Conservation (phyloP, 164 flowering plant genomes). For the Vitis vinifera region DNA sequence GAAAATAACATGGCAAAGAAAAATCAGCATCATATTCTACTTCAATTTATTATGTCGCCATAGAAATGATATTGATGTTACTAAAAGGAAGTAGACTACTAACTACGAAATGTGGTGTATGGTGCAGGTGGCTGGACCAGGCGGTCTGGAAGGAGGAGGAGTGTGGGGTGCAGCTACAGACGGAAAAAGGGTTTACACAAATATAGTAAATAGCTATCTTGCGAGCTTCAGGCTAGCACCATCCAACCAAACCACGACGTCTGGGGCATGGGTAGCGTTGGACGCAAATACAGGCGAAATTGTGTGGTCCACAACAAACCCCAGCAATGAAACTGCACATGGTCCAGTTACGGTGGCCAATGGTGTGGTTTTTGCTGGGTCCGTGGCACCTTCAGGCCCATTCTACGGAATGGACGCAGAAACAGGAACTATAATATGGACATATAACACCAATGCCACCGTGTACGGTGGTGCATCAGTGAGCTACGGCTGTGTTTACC, state of each 20-base stretch:
- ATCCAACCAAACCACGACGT: constrained; percentile 31
- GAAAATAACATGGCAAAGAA: too few relatives aligned
- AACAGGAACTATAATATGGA: constrained; percentile 46
- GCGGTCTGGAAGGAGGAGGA: constrained; percentile 47
- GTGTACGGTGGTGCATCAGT: constrained; percentile 51
- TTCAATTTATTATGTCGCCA: too few relatives aligned
- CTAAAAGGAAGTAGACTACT: too few relatives aligned
- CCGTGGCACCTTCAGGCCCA: constrained; percentile 35
- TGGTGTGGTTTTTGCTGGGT: constrained; percentile 48
- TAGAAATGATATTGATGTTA: too few relatives aligned
- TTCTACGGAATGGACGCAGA: constrained; percentile 43
- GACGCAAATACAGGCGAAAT: constrained; percentile 41
- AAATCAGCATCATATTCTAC: too few relatives aligned
- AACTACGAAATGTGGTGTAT: too few relatives aligned
- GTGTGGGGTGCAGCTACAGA: constrained; percentile 58
- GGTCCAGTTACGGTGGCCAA: constrained; percentile 50
- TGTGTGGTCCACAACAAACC: constrained; percentile 49
- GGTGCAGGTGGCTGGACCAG: constrained; percentile 41
- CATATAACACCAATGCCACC: constrained; percentile 45
- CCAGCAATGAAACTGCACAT: constrained; percentile 31
- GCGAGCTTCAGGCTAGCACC: constrained; percentile 40
- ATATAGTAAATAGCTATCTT: constrained; percentile 34
- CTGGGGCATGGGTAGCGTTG: constrained; percentile 59
- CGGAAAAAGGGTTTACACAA: constrained; percentile 39
- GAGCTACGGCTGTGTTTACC: constrained; percentile 41